phyloP scores from a whole-genome alignment of 306 rosid species.

The Quercus parvula region DNA sequence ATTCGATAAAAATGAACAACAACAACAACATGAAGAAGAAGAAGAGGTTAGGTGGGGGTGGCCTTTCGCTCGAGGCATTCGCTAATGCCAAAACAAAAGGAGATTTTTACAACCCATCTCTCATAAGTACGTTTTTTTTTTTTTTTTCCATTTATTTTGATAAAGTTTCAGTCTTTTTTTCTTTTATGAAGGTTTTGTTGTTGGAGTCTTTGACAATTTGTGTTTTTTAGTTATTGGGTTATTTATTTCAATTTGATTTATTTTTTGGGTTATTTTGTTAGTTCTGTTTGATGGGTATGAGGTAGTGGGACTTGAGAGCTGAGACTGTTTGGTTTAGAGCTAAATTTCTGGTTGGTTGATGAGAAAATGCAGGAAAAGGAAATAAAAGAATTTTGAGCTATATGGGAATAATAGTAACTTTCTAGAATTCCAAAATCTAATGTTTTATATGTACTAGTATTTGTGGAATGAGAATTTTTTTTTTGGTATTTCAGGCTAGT shows the following conservation, averaged over 20 bases:
- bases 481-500: not conserved
- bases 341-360: not conserved
- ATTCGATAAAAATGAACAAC: conserved; percentile 17
- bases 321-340: not conserved
- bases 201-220: not conserved
- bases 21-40: conserved; percentile 36
- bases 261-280: not conserved
- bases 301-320: not conserved
- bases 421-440: no score
- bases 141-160: not conserved
- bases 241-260: not conserved
- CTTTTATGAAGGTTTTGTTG: not conserved
- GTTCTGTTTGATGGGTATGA: not conserved
- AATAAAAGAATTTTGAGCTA: not conserved
- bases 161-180: no score
- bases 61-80: conserved; percentile 60
- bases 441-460: no score
- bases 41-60: conserved; percentile 56
- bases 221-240: not conserved
- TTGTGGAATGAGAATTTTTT: not conserved
- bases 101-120: conserved; percentile 65
- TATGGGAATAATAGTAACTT: no score
- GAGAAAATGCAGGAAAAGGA: not conserved
- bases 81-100: conserved; percentile 56
- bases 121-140: conserved; percentile 52